Percentiles rank a stretch among this genome's conserved stretches.
These are phyloP conservation scores for Umbellularia californica DNA, from an alignment of 164 flowering plant genomes.

Conservation along the genomic window DNA sequence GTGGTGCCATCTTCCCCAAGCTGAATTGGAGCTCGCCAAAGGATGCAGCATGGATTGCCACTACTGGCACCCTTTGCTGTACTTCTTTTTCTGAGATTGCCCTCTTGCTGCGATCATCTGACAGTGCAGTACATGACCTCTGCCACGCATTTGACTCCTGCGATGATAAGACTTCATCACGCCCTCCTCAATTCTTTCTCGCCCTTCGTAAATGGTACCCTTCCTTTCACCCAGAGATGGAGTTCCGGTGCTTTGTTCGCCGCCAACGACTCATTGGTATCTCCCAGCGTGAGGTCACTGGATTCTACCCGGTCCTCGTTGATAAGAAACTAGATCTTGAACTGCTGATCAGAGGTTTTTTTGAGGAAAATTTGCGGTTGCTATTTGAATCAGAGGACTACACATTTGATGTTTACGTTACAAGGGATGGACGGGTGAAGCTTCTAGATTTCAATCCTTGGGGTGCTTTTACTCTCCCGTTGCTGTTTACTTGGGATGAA, in stretches of 20 bases:
- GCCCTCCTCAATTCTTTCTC: slow-evolving; percentile 60
- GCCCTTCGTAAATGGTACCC: slow-evolving; percentile 89
- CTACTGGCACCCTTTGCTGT: slow-evolving; percentile 65
- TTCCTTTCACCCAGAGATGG: slow-evolving; percentile 70
- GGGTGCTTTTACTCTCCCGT: slow-evolving; percentile 73
- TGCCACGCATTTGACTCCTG: slow-evolving; percentile 87
- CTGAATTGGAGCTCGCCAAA: slow-evolving; percentile 96
- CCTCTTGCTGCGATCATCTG: slow-evolving; percentile 71
- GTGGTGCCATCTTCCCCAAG: slow-evolving; percentile 86
- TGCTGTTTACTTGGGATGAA: slow-evolving; percentile 85
- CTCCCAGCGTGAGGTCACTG: slow-evolving; percentile 83
- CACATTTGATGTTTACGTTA: slow-evolving; percentile 81
- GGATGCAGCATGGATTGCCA: slow-evolving; percentile 85
- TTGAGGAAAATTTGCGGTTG: slow-evolving; percentile 32
- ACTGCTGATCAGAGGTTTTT: slow-evolving; percentile 41
- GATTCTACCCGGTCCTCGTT: slow-evolving; percentile 60
- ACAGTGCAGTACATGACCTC: slow-evolving; percentile 69
- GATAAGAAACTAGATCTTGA: slow-evolving; percentile 45
- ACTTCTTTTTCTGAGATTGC: slow-evolving; percentile 75
- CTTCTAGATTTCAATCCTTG: slow-evolving; percentile 86
- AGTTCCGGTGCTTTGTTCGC: slow-evolving; percentile 82
- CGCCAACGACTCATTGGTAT: slow-evolving; percentile 48
- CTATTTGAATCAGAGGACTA: slow-evolving; percentile 63
- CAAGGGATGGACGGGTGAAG: slow-evolving; percentile 55
- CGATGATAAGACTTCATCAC: slow-evolving; percentile 38